phyloP scores from a whole-genome alignment of 2,329 filamentous ascomycete genomes.

The Stagonosporopsis vannaccii region DNA sequence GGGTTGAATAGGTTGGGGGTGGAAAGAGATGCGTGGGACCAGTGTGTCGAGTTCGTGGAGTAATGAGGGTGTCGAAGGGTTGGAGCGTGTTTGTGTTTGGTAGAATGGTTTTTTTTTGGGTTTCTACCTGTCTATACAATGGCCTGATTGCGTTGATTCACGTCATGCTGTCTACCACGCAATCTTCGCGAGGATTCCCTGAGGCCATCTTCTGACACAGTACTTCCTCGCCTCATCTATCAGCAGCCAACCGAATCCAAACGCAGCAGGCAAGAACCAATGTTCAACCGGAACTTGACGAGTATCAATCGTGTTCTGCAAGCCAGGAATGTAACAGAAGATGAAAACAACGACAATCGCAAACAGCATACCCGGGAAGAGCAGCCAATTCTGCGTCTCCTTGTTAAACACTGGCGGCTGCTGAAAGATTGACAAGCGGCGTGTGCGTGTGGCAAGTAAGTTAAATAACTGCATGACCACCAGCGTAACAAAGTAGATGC shows the following conservation, averaged over 20 bases:
- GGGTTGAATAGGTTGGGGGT: conserved; percentile 8
- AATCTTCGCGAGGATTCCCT: conserved; percentile 63
- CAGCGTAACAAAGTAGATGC: conserved; percentile 80
- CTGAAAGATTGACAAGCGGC: conserved; percentile 69
- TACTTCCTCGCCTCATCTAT: conserved; percentile 74
- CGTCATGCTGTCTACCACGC: conserved; percentile 63
- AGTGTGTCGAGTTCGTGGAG: background rate
- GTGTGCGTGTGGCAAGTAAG: conserved; percentile 71
- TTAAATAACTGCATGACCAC: conserved; percentile 87
- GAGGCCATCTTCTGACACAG: conserved; percentile 65
- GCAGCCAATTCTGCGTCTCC: conserved; percentile 70
- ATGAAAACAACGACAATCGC: conserved; percentile 73
- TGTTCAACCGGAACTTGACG: conserved; percentile 72
- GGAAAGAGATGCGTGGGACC: conserved; percentile 2
- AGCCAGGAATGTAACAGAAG: conserved; percentile 67
- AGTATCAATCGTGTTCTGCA: conserved; percentile 69
- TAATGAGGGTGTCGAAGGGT: background rate
- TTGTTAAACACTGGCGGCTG: conserved; percentile 72
- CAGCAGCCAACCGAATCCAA: conserved; percentile 69
- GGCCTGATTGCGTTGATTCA: background rate
- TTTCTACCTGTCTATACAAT: background rate
- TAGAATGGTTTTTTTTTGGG: background rate
- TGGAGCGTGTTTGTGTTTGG: background rate
- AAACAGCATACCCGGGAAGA: conserved; percentile 76
- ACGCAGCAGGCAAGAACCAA: conserved; percentile 78